Conservation (phyloP, 352 stramenopile genomes). For the Globisporangium iwayamae region DNA sequence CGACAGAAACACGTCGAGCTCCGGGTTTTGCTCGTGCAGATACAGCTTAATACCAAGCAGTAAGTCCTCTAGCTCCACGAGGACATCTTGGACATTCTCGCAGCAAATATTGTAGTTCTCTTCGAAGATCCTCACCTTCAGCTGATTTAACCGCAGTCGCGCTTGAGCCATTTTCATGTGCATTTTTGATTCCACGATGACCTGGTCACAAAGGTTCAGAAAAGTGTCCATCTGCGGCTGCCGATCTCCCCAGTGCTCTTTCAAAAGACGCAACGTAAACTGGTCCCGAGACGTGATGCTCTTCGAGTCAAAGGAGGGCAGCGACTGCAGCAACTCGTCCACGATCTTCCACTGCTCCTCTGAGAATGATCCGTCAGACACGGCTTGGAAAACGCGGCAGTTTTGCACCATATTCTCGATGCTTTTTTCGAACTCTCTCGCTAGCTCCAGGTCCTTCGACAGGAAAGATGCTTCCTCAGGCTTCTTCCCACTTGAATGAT, state of each 20-base stretch:
- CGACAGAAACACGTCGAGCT: constrained; percentile 27
- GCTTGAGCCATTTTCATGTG: constrained; percentile 31
- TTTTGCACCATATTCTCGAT: constrained; percentile 43
- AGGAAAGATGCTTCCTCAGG: constrained; percentile 7
- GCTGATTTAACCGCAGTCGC: constrained; percentile 26
- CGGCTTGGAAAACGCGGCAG: constrained; percentile 49
- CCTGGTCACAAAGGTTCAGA: constrained; percentile 41
- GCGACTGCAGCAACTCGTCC: constrained; percentile 11
- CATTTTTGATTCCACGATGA: constrained; percentile 49
- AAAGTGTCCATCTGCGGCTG: constrained; percentile 13
- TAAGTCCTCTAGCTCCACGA: constrained; percentile 33
- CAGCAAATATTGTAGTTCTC: constrained; percentile 39
- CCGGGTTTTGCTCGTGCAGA: constrained; percentile 40
- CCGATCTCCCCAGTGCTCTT: constrained; percentile 18
- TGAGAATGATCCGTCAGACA: constrained; percentile 35
- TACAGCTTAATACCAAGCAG: constrained; percentile 33
- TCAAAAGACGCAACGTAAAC: constrained; percentile 25
- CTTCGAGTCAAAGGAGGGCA: neutral
- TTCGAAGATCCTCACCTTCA: constrained; percentile 31
- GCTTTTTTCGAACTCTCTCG: constrained; percentile 28
- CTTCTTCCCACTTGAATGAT: constrained; percentile 9
- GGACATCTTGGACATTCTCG: constrained; percentile 24
- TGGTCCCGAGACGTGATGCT: neutral
- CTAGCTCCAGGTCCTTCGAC: constrained; percentile 28
- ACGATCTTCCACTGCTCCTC: constrained; percentile 33